Evolutionary conservation across 2,329 filamentous ascomycete species (phyloP), one percentile per base, ranked within the genome.

Genomic region (Tolypocladium amazonense): DNA sequence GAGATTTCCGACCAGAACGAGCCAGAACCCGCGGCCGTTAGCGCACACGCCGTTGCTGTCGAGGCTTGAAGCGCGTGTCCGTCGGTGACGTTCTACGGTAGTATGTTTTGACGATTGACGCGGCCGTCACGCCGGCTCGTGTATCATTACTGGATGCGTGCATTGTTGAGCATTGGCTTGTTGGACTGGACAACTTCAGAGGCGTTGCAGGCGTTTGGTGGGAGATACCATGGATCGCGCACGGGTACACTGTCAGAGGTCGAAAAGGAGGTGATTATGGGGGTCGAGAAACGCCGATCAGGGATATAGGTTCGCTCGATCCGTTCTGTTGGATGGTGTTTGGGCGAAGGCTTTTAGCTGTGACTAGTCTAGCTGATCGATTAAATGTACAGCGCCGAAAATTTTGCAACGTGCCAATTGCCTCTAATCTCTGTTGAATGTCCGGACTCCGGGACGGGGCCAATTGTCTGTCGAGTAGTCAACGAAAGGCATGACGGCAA

Each of bases 1-100:
- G 83, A 86, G 71, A 84, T 85, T 59, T 82, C 79, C 15, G 73
- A 76, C 61, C 76, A 82, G 56, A 74, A 79, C 61, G 75, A 79
- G 65, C 73, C 75, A 9, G 75, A 78, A 64, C 62, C 65, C 27
- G 69, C 70, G 27, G 70, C 71, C 20, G 63, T 68, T 53, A 68
- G 65, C 56, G 65, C 66, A 37, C 68, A 71, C 25, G 65, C 68
- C 5, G 75, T 77, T 41, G 68, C 75, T 43, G 75, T 77, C 37
- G 74, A 71, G 58, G 75, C 75, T 54, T 77, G 62, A 69, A 61
- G 38, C 25, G 58, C 43, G n/a, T 41, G 50, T 11, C 2, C 14
- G 50, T 14, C 57, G 39, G 27, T 56, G 27, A 50, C n/a, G 20
- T 20, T 56, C 53, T 56, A 11, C 33, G 33, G 12, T 58, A 52